Base-by-base conservation (phyloP, 495 filamentous ascomycete species). In the Trichoderma reesei region DNA sequence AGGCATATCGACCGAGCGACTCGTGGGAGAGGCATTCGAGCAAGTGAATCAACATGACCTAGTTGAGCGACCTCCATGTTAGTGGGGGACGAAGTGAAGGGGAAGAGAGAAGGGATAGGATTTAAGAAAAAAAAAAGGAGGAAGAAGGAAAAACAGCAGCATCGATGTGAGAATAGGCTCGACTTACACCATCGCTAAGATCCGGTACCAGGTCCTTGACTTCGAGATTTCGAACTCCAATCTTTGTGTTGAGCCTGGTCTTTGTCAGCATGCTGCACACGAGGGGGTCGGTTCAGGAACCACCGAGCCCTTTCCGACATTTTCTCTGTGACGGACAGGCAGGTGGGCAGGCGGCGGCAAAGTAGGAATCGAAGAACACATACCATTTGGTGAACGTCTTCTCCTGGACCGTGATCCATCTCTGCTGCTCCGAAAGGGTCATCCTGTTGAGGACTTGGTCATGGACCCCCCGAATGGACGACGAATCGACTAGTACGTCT, bases 301-400 rank as follows among this genome's bases (percentile, higher is more conserved):
- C 14, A n/a, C 7, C n/a, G 16, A 18, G 7, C 0, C 14, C 18
- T 6, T 48, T 48, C 4, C 16, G n/a, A 6, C 7, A 6, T 18
- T 48, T 48, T 39, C 13, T 18, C 26, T 26, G 26, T 26, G 26
- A 26, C 26, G 26, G 26, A 26, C 26, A 26, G 42, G 11, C 42
- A 16, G 26, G 34, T 5, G 54, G 54, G 62, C 36, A 61, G 63
- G 62, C 64, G 63, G 63, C 41, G 65, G 42, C 16, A 56, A 59
- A 18, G 11, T 1, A n/a, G 18, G 65, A 26, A 26, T 44, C 62
- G 54, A 59, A 39, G 36, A 54, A 60, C 59, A 54, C 72, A 82
- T 62, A 91, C 90, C 94, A 98, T 87, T 98, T 98, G 20, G 92
- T 96, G 74, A 98, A 98, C n/a, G 94, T 98, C 84, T 98, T 98